Evolutionary conservation across 2,329 filamentous ascomycete species (phyloP), one percentile per base, ranked within the genome.

Genomic region (Septoria petroselini): DNA sequence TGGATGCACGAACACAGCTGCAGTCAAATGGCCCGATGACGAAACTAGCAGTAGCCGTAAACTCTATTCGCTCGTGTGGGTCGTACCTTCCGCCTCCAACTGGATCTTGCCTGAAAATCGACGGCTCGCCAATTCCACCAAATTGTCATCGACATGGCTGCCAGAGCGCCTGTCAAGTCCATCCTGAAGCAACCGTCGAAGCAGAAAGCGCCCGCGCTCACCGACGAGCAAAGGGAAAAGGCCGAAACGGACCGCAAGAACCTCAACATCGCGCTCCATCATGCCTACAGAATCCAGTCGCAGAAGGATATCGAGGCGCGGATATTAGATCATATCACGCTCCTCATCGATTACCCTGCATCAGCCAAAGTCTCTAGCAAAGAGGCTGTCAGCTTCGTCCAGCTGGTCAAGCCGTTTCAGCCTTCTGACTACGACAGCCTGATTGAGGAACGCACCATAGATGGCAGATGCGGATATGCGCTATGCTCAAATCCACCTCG

Each of bases 341-440:
- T 79, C 11, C 83, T 95, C 3, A 81, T 87, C 57, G 83, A 81
- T 48, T 74, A 78, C 41, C 82, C 85, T 7, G 70, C 78, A 1
- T 70, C 67, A 67, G 69, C 67, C 67, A 77, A 54, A 23, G 68
- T 72, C 37, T 75, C 77, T 37, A 63, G 77, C 1, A 67, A 77
- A 25, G 89, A 95, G 65, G 77, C 77, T 1, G 66, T 71, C 31
- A 72, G 73, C 46, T 90, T 97, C 71, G 83, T 84, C 60, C 65
- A 74, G 3, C 78, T 81, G 29, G 72, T 97, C 18, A 73, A 78
- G 7, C 76, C 82, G 35, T 97, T 96, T 70, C 88, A 91, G 66
- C 88, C 91, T 1, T 78, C 80, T 45, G 91, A 98, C 73, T 95
- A 94, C 73, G 89, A 95, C 65, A 86, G 88, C 57, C 75, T 97